phyloP scores from a whole-genome alignment of 2,329 filamentous ascomycete genomes.

The Chaetomium sp. region DNA sequence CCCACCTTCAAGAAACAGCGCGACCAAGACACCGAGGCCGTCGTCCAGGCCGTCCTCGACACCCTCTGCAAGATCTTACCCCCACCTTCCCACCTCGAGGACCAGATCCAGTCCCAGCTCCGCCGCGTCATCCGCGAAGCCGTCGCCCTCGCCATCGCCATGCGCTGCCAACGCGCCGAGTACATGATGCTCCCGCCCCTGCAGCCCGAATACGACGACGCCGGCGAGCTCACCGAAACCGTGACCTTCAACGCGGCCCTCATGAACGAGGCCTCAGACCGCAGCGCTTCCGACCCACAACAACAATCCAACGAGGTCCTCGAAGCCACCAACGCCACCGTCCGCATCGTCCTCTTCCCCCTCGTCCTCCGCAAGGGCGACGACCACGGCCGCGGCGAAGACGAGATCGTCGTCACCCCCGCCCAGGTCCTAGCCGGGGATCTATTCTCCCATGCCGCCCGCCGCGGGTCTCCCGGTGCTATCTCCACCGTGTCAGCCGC shows the following conservation, averaged over 20 bases:
- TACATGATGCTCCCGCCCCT: constrained; percentile 98
- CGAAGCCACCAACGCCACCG: constrained; percentile 66
- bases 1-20: constrained; percentile 76
- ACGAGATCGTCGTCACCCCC: constrained; percentile 91
- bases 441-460: neutral
- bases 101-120: constrained; percentile 75
- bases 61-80: constrained; percentile 80
- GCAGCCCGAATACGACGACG: constrained; percentile 89
- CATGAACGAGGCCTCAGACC: constrained; percentile 72
- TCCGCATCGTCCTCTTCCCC: constrained; percentile 91
- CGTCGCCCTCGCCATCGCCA: constrained; percentile 86
- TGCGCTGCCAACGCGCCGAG: constrained; percentile 93
- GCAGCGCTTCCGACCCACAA: constrained; percentile 24
- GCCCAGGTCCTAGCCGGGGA: constrained; percentile 77
- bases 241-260: constrained; percentile 87
- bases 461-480: constrained; percentile 9
- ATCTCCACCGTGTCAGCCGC: neutral
- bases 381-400: constrained; percentile 77
- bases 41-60: constrained; percentile 85
- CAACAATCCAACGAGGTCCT: constrained; percentile 66
- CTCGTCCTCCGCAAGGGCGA: constrained; percentile 94
- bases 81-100: constrained; percentile 73
- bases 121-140: constrained; percentile 83
- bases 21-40: constrained; percentile 85
- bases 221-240: constrained; percentile 81